phyloP scores from a whole-genome alignment of 1,284 basidiomycete genomes.

The Ustilago loliicola region DNA sequence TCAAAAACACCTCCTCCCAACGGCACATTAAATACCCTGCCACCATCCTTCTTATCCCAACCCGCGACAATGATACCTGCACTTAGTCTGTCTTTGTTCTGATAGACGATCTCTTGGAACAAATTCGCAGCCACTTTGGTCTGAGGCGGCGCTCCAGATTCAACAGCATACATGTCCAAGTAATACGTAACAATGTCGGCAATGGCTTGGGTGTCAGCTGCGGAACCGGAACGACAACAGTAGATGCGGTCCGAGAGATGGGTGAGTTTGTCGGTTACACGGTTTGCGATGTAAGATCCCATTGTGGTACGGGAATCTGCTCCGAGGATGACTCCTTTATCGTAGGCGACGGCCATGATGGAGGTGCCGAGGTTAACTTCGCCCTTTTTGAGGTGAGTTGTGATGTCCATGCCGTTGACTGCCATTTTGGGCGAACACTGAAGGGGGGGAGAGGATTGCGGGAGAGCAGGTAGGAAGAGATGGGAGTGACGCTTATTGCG shows the following conservation, averaged over 20 bases:
- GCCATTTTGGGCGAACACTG: conserved; percentile 25
- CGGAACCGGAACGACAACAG: conserved; percentile 97
- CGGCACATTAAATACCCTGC: conserved; percentile 88
- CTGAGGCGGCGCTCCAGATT: conserved; percentile 80
- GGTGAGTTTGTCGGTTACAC: conserved; percentile 98
- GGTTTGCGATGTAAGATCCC: conserved; percentile 96
- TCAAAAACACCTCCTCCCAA: conserved; percentile 67
- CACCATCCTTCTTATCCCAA: conserved; percentile 94
- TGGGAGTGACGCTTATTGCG: not conserved
- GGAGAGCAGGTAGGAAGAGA: not conserved
- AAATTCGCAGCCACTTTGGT: conserved; percentile 85
- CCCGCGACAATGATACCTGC: conserved; percentile 99
- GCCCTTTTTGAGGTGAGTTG: conserved; percentile 65
- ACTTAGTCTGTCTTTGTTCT: conserved; percentile 84
- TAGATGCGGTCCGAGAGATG: conserved; percentile 97
- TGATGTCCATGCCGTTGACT: conserved; percentile 57
- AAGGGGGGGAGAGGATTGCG: not conserved
- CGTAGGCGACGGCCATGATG: conserved; percentile 99
- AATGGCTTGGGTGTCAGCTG: conserved; percentile 94
- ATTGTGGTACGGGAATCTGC: conserved; percentile 97
- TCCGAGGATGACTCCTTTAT: conserved; percentile 93
- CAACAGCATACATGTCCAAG: conserved; percentile 85
- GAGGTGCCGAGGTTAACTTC: conserved; percentile 78
- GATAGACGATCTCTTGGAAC: conserved; percentile 92
- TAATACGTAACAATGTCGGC: conserved; percentile 92